Evolutionary conservation across 2,329 filamentous ascomycete genomes (phyloP), one percentile per base, ranked within the genome.

Genomic region (Macrophomina tecta): DNA sequence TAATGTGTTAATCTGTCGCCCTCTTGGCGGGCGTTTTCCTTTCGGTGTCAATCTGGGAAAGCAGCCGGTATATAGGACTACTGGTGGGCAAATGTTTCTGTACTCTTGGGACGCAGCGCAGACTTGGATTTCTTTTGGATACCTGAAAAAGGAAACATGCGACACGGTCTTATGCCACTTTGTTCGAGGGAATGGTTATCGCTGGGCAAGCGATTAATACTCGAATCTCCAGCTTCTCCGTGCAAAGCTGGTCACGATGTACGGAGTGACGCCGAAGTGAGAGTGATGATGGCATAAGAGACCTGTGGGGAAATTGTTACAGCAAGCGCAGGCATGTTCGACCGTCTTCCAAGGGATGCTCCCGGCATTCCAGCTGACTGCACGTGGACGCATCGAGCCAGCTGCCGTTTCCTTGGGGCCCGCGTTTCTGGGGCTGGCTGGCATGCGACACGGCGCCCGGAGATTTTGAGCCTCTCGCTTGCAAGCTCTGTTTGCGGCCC

Each of bases 331-430:
- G 23, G 23, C 23, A 23, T 23, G 23, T 23, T 23, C 18, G 23
- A 23, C 23, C 23, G 23, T 23, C 23, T 46, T 16, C 18, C 7
- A 14, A 46, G 12, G 12, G 46, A 23, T 2, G 46, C 46, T 53
- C 55, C 18, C 7, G 23, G 53, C 9, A 40, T 55, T 42, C 11
- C 12, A 12, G 11, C 4, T 18, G 23, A 40, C 40, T 46, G 56
- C 40, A 61, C 56, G 56, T 61, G 56, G 49, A 34, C 49, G 28
- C n/a, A 51, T 8, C 3, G 48, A 51, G n/a, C 48, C n/a, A 51
- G 38, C n/a, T 16, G 14, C 38, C 53, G 36, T 58, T 45, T 32
- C 3, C 36, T 40, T 30, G 30, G 30, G 55, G 18, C 32, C 55
- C 55, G 38, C 55, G 16, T 18, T 36, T 23, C 23, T 16, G 52